Evolutionary conservation across 345 rosid genomes (phyloP), one percentile per base, ranked within the genome.

Genomic region (Erysimum cheiranthoides): DNA sequence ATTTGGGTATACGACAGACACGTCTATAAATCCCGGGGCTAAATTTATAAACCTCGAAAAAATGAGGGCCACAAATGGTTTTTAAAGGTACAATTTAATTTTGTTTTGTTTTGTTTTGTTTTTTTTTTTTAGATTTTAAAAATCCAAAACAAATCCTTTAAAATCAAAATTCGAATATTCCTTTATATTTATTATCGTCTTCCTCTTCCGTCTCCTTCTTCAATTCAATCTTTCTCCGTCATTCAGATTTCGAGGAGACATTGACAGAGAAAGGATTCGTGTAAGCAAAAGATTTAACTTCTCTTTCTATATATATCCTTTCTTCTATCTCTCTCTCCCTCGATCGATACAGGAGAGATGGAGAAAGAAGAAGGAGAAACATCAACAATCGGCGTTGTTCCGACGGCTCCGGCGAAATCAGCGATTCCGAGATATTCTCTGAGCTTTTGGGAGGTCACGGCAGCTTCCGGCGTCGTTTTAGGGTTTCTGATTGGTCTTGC

Each of bases 371-470:
- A 27, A 73, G 79, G 46, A 54, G 65, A 28, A 59, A 56, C 35
- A 52, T 66, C 79, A 47, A 66, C 79, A 80, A 61, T 43, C 57
- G 63, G 25, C 59, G 38, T 16, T 61, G 32, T 3, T 36, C 57
- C 69, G 53, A 6, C 61, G 46, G 25, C 17, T 25, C 45, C 54
- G 62, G 62, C 34, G 53, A 68, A 64, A 47, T 31, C 50, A 4
- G 0, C n/a, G 50, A 13, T 34, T 40, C 79, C 73, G 28, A 82
- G 62, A 63, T 85, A 75, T 68, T 83, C 84, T 30, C 79, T 94
- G 75, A 90, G 82, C 86, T 73, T 81, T 39, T 75, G 95, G 91
- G 96, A 94, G 84, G 81, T 90, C 2, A 78, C 78, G 40, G 77
- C 73, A 83, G 93, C 87, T 77, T 79, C 81, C n/a, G 39, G 79